These are phyloP conservation scores for Zizania latifolia DNA, from an alignment of 176 grass and related monocot genomes.

Conservation along the genomic window DNA sequence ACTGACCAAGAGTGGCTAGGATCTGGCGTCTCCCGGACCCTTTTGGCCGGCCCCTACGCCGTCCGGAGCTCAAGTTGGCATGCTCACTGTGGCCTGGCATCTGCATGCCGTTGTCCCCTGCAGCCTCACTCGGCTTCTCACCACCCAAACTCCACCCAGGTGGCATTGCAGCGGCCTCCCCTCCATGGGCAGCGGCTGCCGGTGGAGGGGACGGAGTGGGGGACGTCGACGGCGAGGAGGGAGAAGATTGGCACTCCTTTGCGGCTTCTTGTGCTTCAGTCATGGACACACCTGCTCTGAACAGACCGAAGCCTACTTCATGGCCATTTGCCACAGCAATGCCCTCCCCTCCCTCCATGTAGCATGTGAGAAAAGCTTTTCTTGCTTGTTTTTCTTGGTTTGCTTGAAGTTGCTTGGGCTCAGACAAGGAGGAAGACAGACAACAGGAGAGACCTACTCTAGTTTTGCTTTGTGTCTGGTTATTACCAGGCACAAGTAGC, in stretches of 20 bases:
- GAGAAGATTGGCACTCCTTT: slow-evolving; percentile 32
- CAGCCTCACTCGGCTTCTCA: slow-evolving; percentile 1
- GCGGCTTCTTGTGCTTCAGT: slow-evolving; percentile 21
- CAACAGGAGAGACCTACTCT: slow-evolving; percentile 23
- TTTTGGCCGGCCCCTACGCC: slow-evolving; percentile 72
- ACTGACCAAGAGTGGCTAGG: slow-evolving; percentile 71
- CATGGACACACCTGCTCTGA: slow-evolving; percentile 18
- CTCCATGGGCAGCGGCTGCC: not conserved
- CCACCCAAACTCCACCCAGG: slow-evolving; percentile 3
- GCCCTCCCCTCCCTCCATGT: slow-evolving; percentile 42
- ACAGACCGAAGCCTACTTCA: slow-evolving; percentile 12
- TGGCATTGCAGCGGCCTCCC: not conserved
- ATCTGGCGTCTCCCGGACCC: slow-evolving; percentile 91
- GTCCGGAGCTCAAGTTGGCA: slow-evolving; percentile 35
- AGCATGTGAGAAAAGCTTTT: not conserved
- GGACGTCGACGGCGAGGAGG: slow-evolving; percentile 50
- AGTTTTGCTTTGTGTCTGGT: slow-evolving; percentile 27
- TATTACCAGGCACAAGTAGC: slow-evolving; percentile 20
- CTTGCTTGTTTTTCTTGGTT: slow-evolving; percentile 7
- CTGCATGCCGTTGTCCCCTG: slow-evolving; percentile 12
- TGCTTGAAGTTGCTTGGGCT: slow-evolving; percentile 2
- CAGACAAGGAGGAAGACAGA: not conserved
- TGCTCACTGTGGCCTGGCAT: slow-evolving; percentile 33
- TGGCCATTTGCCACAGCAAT: slow-evolving; percentile 17
- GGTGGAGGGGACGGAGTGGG: slow-evolving; percentile 41